Conservation (phyloP, 139 green algal species). For the Spirogloea muscicola region DNA sequence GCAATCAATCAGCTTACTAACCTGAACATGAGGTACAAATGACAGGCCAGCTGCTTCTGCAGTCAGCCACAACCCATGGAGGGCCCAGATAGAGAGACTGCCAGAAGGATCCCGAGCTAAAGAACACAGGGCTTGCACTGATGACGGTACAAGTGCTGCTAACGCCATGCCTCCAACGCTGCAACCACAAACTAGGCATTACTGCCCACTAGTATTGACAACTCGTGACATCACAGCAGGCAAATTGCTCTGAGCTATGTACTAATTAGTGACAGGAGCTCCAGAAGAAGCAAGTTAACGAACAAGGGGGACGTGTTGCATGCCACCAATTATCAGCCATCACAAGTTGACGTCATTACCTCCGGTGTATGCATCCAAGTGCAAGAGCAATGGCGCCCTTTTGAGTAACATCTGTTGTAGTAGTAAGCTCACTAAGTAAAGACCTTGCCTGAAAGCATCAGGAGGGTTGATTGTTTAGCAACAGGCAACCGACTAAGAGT, state of each 20-base stretch:
- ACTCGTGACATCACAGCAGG: too few species aligned
- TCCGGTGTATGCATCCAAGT: constrained; percentile 64
- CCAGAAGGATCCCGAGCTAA: constrained; percentile 12
- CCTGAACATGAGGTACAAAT: constrained; percentile 63
- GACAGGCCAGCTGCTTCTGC: constrained; percentile 67
- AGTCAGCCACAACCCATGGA: constrained; percentile 75
- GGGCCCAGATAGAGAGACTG: constrained; percentile 60
- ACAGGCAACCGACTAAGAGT: too few species aligned
- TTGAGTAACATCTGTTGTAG: constrained; percentile 20
- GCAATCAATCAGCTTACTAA: constrained; percentile 1
- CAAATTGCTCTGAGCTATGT: too few species aligned
- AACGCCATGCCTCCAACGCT: constrained; percentile 47
- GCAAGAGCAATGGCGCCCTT: constrained; percentile 57
- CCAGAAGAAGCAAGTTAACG: too few species aligned
- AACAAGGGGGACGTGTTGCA: too few species aligned
- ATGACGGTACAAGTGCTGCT: constrained; percentile 8
- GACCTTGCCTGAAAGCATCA: constrained; percentile 30
- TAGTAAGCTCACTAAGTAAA: constrained; percentile 23
- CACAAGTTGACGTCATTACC: constrained; percentile 54
- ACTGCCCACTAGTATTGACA: too few species aligned
- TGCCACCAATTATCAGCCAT: neutral
- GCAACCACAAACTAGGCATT: neutral
- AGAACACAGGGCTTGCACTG: constrained; percentile 22
- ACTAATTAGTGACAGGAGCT: too few species aligned
- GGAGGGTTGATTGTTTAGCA: too few species aligned